Percentiles rank a stretch among this genome's conserved stretches.
Conservation (phyloP, 2,329 filamentous ascomycete species). For the Paecilomyces dactylethromorphus region DNA sequence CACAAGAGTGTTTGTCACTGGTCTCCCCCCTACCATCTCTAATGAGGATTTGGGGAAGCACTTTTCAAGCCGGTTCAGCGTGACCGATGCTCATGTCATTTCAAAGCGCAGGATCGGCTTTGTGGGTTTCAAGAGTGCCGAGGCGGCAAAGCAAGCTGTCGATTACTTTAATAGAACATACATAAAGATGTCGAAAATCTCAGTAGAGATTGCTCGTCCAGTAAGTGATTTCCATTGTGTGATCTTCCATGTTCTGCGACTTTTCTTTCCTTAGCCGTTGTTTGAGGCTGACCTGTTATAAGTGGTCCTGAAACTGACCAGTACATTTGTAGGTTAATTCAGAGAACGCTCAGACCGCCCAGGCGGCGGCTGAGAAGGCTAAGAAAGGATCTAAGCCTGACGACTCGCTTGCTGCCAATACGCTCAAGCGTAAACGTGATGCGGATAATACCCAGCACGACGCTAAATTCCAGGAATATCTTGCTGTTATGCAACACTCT, state of each 20-base stretch:
- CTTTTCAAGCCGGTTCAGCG: conserved; percentile 68
- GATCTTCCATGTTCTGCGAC: neutral
- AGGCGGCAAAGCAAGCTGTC: conserved; percentile 75
- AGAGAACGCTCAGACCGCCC: conserved; percentile 20
- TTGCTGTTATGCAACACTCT: conserved; percentile 70
- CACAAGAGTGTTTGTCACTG: conserved; percentile 66
- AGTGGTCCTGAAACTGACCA: conserved; percentile 35
- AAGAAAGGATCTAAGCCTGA: conserved; percentile 14
- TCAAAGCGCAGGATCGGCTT: conserved; percentile 88
- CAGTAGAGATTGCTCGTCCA: conserved; percentile 79
- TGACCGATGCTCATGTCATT: conserved; percentile 91
- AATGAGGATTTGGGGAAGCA: conserved; percentile 84
- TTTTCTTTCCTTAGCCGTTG: conserved; percentile 20
- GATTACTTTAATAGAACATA: conserved; percentile 95
- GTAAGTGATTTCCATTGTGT: conserved; percentile 43
- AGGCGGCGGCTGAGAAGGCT: conserved; percentile 12
- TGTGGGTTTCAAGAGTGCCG: conserved; percentile 79
- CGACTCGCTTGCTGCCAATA: conserved; percentile 17
- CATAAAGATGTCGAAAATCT: conserved; percentile 91
- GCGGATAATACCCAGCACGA: conserved; percentile 60
- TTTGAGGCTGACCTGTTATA: conserved; percentile 12
- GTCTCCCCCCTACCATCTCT: conserved; percentile 76
- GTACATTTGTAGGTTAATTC: conserved; percentile 33
- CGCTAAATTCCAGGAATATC: conserved; percentile 77
- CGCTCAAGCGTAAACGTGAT: conserved; percentile 35